Evolutionary conservation across 78 protist species (phyloP), one percentile per base, ranked within the genome.

Genomic region (Salpingoeca rosetta): DNA sequence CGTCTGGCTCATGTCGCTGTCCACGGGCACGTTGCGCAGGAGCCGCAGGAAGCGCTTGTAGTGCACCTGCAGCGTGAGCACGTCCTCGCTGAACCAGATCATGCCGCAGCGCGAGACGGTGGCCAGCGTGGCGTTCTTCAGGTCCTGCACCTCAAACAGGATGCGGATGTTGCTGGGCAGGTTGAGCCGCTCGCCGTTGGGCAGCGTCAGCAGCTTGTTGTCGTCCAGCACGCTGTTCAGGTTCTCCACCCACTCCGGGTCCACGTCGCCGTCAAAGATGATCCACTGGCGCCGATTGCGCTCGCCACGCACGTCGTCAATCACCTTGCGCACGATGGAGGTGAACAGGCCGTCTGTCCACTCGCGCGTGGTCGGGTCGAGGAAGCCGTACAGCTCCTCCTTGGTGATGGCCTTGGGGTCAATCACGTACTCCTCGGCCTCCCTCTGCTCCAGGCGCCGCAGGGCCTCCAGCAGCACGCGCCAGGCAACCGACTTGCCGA

Each of bases 331-430:
- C 57, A 97, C 88, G 10, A 92, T 86, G 45, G 79, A 84, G 1
- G 99, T 98, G 85, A 98, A 96, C 0, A 98, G 35, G 36, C 99
- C 99, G 83, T 98, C 99, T 22, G 93, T 94, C 99, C 99, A 98
- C 85, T 98, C 99, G 65, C 98, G 92, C 36, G 99, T 95, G n/a
- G 98, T 95, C 26, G 86, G 40, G 84, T 98, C 98, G 36, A 98
- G 86, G 0, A 88, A 39, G 44, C 99, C 99, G 86, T 93, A 97
- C 85, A 98, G 88, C 36, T 90, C 93, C n/a, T 94, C 98, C 88
- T 96, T 97, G 42, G 95, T 42, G 76, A 98, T 88, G 2, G 99
- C 94, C 92, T 98, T 98, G 42, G 99, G 99, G 86, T 97, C 98
- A 84, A 98, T 86, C 35, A 93, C 94, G 87, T 94, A 81, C 3